Base-by-base conservation (phyloP, 129 eudicot genomes). In the Pseudognaphalium luteoalbum region DNA sequence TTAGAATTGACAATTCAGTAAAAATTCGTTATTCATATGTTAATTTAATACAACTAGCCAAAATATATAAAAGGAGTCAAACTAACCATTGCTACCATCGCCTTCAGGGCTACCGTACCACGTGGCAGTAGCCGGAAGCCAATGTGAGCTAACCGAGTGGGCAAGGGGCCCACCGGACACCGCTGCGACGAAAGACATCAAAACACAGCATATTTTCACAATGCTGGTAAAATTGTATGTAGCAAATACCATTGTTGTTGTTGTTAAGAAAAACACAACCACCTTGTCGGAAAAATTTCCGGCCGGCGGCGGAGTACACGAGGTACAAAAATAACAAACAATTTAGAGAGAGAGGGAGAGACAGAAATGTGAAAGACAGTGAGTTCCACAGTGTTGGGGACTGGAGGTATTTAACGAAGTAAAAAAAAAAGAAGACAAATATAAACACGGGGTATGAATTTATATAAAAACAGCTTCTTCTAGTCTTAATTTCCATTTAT, bases 31-130 rank as follows among this genome's bases (percentile, higher is more conserved):
- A 32, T n/a, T n/a, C 34, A 32, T 32, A 32, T 32, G 3, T 32
- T 32, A 32, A 32, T 32, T 32, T 32, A 2, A 32, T 32, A 44
- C 4, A 44, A 10, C 16, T n/a, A 66, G 20, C 6, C 15, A 6
- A 44, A 21, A 14, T 25, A 41, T 2, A 19, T 4, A 67, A 76
- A 75, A n/a, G 22, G 22, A 57, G 47, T 72, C 5, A 20, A 73
- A 70, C 28, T 72, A 71, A 91, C 97, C 99, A 66, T 84, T 77
- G 54, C 99, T 95, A 19, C 99, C 99, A 35, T 95, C 99, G 76
- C 99, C 99, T 37, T 95, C 90, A 30, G 96, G 89, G 67, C 91
- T 87, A 35, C 99, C 99, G 79, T 95, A 95, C 99, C 99, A 95
- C 7, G 99, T 95, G 6, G 99, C 97, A 41, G 96, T 89, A 51